Percentiles rank a stretch among this genome's conserved stretches.
Conservation (phyloP, 495 filamentous ascomycete species). For the Talaromyces borbonicus region DNA sequence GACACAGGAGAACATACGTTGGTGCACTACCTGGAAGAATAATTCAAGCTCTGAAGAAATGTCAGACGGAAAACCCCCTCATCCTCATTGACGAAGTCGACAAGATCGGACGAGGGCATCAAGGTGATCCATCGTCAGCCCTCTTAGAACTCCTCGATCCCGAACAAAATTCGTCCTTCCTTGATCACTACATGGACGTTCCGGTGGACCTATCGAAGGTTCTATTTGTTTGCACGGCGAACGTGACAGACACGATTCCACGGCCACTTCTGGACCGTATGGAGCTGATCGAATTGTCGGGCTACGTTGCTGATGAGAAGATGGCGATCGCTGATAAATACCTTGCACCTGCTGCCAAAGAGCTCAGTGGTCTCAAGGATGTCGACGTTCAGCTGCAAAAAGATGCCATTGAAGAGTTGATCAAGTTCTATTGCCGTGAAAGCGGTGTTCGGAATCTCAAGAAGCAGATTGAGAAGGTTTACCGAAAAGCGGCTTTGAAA, state of each 20-base stretch:
- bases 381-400: conserved; percentile 77
- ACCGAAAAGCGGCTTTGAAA: conserved; percentile 92
- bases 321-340: conserved; percentile 96
- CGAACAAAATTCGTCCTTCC: conserved; percentile 93
- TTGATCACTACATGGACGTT: conserved; percentile 98
- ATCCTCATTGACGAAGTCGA: conserved; percentile 97
- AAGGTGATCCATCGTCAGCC: conserved; percentile 92
- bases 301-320: conserved; percentile 97
- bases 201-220: conserved; percentile 97
- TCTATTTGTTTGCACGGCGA: conserved; percentile 97
- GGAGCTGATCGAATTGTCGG: conserved; percentile 95
- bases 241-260: conserved; percentile 98
- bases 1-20: conserved; percentile 92
- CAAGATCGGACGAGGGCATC: conserved; percentile 92
- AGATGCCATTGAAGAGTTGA: conserved; percentile 86
- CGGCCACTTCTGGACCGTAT: conserved; percentile 91
- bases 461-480: conserved; percentile 99
- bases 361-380: conserved; percentile 80
- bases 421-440: conserved; percentile 97
- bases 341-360: conserved; percentile 82
- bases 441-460: conserved; percentile 96
- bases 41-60: conserved; percentile 98
- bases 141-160: conserved; percentile 92
- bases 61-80: conserved; percentile 95
- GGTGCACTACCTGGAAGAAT: conserved; percentile 92